Percentiles rank a stretch among this genome's conserved stretches.
phyloP scores from a whole-genome alignment of 352 stramenopile species.

The Globisporangium splendens region DNA sequence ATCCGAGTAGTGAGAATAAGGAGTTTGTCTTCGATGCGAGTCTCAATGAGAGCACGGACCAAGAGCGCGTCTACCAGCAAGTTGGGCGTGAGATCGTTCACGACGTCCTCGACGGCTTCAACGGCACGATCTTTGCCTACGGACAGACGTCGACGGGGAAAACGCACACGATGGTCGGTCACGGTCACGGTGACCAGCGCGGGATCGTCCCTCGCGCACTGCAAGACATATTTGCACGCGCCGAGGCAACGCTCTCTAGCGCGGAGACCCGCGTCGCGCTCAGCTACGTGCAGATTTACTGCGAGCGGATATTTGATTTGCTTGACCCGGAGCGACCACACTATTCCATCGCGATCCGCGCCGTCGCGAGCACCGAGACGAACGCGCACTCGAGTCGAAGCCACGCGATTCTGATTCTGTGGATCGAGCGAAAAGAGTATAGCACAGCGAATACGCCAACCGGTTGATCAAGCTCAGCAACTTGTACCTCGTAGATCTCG shows the following conservation, averaged over 20 bases:
- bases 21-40: conserved; percentile 62
- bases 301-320: conserved; percentile 73
- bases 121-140: conserved; percentile 67
- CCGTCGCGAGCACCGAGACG: conserved; percentile 80
- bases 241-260: too few relatives aligned
- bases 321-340: conserved; percentile 37
- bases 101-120: conserved; percentile 63
- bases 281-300: conserved; percentile 83
- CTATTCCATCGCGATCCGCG: conserved; percentile 58
- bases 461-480: conserved; percentile 56
- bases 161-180: conserved; percentile 68
- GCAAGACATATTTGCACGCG: conserved; percentile 42
- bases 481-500: conserved; percentile 66
- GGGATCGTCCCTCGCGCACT: conserved; percentile 62
- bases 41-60: conserved; percentile 31
- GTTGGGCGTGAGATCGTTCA: conserved; percentile 54
- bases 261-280: conserved; percentile 41
- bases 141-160: conserved; percentile 66
- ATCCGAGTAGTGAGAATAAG: conserved; percentile 26
- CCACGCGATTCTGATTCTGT: conserved; percentile 84
- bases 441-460: conserved; percentile 8
- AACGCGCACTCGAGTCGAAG: conserved; percentile 85
- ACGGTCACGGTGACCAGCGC: conserved; percentile 28
- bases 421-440: conserved; percentile 70
- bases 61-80: conserved; percentile 47